Conservation (phyloP, 2,329 filamentous ascomycete species). For the Thermothelomyces thermophilus region DNA sequence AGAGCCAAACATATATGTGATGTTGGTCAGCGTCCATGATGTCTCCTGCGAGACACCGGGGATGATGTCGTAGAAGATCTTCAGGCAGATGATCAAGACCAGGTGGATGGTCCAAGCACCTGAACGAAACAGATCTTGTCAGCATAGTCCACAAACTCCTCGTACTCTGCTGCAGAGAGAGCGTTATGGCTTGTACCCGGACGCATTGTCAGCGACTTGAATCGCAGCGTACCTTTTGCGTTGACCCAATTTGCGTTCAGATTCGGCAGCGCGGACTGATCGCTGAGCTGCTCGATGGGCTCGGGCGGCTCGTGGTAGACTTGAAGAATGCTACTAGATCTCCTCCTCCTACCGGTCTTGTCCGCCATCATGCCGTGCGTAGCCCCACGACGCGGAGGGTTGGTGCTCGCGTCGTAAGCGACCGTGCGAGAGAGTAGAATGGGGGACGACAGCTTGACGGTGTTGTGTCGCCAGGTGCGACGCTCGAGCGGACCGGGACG, state of each 20-base stretch:
- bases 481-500: conserved; percentile 23
- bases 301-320: conserved; percentile 97
- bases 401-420: conserved; percentile 80
- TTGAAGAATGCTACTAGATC: conserved; percentile 86
- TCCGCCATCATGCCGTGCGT: conserved; percentile 52
- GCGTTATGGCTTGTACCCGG: neutral
- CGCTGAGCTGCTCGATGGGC: conserved; percentile 94
- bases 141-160: conserved; percentile 13
- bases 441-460: conserved; percentile 94
- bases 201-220: neutral
- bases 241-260: conserved; percentile 99
- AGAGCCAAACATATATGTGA: conserved; percentile 97
- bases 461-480: conserved; percentile 40
- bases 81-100: conserved; percentile 82
- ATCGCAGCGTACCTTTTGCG: conserved; percentile 68
- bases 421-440: conserved; percentile 82
- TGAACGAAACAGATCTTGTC: conserved; percentile 33
- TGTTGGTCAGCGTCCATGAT: conserved; percentile 97
- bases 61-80: conserved; percentile 95
- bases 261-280: conserved; percentile 91
- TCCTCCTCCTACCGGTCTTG: conserved; percentile 71
- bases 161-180: neutral
- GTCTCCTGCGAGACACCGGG: conserved; percentile 95
- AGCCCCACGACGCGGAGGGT: conserved; percentile 57
- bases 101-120: conserved; percentile 98